phyloP scores from a whole-genome alignment of 2,329 filamentous ascomycete genomes.

The Monosporascus sp. region DNA sequence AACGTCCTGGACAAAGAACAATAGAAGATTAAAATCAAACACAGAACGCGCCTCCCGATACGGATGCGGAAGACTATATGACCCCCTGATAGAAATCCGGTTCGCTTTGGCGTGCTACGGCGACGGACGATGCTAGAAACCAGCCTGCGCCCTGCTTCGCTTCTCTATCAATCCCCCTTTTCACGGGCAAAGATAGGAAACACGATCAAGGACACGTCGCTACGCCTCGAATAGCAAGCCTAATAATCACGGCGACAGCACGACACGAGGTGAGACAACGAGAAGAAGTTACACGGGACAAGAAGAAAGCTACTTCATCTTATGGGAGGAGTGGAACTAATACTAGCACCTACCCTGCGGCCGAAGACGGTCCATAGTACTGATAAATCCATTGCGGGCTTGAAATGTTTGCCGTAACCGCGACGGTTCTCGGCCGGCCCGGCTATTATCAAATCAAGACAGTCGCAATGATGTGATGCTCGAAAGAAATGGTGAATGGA shows the following conservation, averaged over 20 bases:
- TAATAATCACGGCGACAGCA: too few relatives aligned
- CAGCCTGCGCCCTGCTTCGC: too few relatives aligned
- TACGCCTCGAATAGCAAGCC: too few relatives aligned
- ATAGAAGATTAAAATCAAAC: not conserved
- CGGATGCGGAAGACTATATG: not conserved
- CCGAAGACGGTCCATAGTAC: constrained; percentile 20
- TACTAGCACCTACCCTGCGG: constrained; percentile 12
- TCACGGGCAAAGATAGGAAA: too few relatives aligned
- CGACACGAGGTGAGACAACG: not conserved
- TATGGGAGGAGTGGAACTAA: too few relatives aligned
- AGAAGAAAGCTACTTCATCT: too few relatives aligned
- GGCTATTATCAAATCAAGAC: not conserved
- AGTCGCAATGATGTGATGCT: not conserved
- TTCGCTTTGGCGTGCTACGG: not conserved
- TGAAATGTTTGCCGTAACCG: not conserved
- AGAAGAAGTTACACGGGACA: too few relatives aligned
- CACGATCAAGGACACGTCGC: too few relatives aligned
- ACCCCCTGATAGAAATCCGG: not conserved
- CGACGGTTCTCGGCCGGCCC: constrained; percentile 1
- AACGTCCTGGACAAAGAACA: not conserved
- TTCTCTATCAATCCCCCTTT: too few relatives aligned
- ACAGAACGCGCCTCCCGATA: not conserved
- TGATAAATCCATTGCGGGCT: constrained; percentile 15
- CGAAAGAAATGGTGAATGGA: too few relatives aligned
- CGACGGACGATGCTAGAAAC: constrained; percentile 6